phyloP scores from a whole-genome alignment of 148 eudicot species.

The Rhododendron vialii region DNA sequence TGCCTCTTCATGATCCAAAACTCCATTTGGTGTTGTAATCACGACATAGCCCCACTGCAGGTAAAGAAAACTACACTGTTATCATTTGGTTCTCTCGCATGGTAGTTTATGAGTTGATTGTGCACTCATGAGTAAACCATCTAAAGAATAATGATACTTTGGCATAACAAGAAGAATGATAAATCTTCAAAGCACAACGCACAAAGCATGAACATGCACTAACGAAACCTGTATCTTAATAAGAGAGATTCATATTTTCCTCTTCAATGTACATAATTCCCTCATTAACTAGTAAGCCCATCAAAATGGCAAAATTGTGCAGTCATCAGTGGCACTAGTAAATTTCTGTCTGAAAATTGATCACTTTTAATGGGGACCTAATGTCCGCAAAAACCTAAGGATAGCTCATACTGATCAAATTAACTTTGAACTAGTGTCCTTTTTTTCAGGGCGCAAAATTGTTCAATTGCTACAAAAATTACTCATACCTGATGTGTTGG shows the following conservation, averaged over 20 bases:
- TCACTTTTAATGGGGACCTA: background rate
- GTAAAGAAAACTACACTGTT: background rate
- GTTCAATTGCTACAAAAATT: background rate
- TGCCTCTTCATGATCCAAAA: constrained; percentile 93
- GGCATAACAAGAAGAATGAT: background rate
- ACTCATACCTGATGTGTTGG: constrained; percentile 75
- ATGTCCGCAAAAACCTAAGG: background rate
- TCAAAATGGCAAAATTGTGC: background rate
- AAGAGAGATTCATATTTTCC: background rate
- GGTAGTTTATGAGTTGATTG: background rate
- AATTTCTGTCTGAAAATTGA: background rate
- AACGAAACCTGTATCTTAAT: background rate
- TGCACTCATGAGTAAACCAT: background rate
- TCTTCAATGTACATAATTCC: background rate
- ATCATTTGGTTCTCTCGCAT: background rate
- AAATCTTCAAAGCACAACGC: background rate
- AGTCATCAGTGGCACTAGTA: background rate
- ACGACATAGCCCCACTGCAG: constrained; percentile 96
- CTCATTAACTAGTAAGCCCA: background rate
- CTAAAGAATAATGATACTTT: background rate
- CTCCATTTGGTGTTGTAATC: constrained; percentile 82
- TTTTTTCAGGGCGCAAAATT: background rate
- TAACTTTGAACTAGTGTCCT: background rate
- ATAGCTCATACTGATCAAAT: background rate
- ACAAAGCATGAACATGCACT: background rate